Conservation (phyloP, 768 basidiomycete species). For the Fistulinella prunicolor region DNA sequence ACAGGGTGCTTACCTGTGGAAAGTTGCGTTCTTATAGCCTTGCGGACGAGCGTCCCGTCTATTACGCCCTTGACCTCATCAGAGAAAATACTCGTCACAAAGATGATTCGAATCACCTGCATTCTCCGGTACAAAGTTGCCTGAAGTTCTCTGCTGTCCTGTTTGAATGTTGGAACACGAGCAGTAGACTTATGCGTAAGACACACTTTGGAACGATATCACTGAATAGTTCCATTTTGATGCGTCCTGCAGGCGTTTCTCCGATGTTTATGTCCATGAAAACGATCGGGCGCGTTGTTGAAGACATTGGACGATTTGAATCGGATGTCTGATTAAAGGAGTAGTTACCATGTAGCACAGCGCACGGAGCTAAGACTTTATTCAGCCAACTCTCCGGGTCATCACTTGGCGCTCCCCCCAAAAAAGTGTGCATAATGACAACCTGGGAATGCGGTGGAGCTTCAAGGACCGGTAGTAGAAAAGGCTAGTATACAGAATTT, state of each 20-base stretch:
- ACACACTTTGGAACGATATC: conserved; percentile 93
- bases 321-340: background rate
- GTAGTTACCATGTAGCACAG: too few relatives aligned
- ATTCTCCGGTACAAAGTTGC: conserved; percentile 97
- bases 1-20: conserved; percentile 75
- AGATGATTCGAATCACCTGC: conserved; percentile 50
- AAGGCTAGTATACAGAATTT: too few relatives aligned
- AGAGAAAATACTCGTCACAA: background rate
- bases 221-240: conserved; percentile 97
- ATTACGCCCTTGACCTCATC: conserved; percentile 15
- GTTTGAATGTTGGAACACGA: conserved; percentile 6
- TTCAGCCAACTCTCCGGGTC: too few relatives aligned
- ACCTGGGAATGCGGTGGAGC: conserved; percentile 1
- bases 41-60: conserved; percentile 71
- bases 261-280: conserved; percentile 98
- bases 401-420: too few relatives aligned
- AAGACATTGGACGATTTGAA: conserved; percentile 40
- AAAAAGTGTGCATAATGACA: background rate
- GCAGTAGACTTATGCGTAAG: background rate
- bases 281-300: conserved; percentile 74
- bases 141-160: conserved; percentile 98
- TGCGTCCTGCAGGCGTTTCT: conserved; percentile 89
- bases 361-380: too few relatives aligned
- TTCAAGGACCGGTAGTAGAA: too few relatives aligned
- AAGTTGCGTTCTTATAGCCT: conserved; percentile 88